Percentiles rank a stretch among this genome's conserved stretches.
Conservation (phyloP, 768 basidiomycete genomes). For the Tulasnella sp. region DNA sequence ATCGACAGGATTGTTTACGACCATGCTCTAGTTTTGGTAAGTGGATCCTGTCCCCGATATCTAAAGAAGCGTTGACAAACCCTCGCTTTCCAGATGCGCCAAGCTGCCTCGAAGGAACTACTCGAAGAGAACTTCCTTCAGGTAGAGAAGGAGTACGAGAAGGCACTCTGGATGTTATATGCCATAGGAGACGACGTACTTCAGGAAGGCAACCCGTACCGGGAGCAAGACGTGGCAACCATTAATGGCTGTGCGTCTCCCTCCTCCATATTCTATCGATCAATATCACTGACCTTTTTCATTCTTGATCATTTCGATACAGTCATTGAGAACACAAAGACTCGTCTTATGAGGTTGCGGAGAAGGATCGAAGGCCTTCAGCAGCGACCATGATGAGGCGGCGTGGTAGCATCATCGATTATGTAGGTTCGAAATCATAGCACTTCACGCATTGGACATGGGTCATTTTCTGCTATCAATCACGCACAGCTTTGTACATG, state of each 20-base stretch:
- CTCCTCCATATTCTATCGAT: neutral
- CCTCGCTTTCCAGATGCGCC: slow-evolving; percentile 56
- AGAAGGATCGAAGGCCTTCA: neutral
- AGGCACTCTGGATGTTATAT: slow-evolving; percentile 87
- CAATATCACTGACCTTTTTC: neutral
- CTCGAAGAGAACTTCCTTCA: slow-evolving; percentile 65
- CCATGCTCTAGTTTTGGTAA: slow-evolving; percentile 72
- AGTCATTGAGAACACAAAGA: slow-evolving; percentile 15
- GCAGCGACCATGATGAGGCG: neutral
- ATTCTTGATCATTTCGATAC: neutral
- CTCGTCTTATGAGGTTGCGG: slow-evolving; percentile 9
- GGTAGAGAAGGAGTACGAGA: slow-evolving; percentile 91
- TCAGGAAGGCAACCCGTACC: slow-evolving; percentile 71
- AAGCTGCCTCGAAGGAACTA: slow-evolving; percentile 84
- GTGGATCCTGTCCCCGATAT: slow-evolving; percentile 26
- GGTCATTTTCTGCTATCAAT: no score
- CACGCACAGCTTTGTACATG: no score
- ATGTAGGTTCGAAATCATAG: no score
- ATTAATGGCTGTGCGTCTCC: slow-evolving; percentile 13
- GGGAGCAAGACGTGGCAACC: slow-evolving; percentile 75
- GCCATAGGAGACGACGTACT: slow-evolving; percentile 82
- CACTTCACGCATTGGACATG: no score
- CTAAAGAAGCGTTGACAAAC: neutral
- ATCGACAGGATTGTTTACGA: slow-evolving; percentile 90
- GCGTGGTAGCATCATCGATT: no score